Evolutionary conservation across 768 basidiomycete species (phyloP).

Genomic region (Serendipita sp.): DNA sequence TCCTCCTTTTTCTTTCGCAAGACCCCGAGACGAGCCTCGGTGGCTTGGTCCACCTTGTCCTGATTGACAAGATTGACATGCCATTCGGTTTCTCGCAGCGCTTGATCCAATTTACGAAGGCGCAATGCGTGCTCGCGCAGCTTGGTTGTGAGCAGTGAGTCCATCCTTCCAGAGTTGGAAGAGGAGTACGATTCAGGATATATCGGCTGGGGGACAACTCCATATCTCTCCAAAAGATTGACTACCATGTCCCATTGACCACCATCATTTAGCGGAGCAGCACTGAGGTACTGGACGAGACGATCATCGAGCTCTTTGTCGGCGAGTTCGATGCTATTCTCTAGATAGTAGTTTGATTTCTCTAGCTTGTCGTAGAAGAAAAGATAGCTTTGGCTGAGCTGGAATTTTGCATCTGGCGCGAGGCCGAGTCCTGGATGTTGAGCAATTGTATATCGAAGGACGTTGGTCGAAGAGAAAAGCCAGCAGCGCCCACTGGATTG

Average conservation of each 20-base stretch:
- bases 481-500: slow-evolving; percentile 84
- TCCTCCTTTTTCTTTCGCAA: slow-evolving; percentile 74
- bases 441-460: slow-evolving; percentile 70
- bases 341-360: slow-evolving; percentile 81
- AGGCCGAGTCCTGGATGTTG: slow-evolving; percentile 55
- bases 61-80: slow-evolving; percentile 8
- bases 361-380: slow-evolving; percentile 97
- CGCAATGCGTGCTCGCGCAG: slow-evolving; percentile 80
- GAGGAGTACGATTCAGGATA: slow-evolving; percentile 82
- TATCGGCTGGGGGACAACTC: slow-evolving; percentile 66
- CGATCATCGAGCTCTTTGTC: slow-evolving; percentile 71
- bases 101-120: slow-evolving; percentile 46
- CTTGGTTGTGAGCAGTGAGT: slow-evolving; percentile 72
- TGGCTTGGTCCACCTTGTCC: not conserved
- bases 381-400: slow-evolving; percentile 77
- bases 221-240: slow-evolving; percentile 60
- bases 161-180: slow-evolving; percentile 52
- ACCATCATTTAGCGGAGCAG: slow-evolving; percentile 73
- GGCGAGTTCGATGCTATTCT: slow-evolving; percentile 67
- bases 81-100: slow-evolving; percentile 21
- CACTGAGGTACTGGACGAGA: slow-evolving; percentile 58
- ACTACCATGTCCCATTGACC: slow-evolving; percentile 93
- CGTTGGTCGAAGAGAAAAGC: slow-evolving; percentile 86
- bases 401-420: slow-evolving; percentile 45
- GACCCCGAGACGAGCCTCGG: slow-evolving; percentile 27